phyloP scores from a whole-genome alignment of 495 filamentous ascomycete genomes.

The Xylaria bambusicola region DNA sequence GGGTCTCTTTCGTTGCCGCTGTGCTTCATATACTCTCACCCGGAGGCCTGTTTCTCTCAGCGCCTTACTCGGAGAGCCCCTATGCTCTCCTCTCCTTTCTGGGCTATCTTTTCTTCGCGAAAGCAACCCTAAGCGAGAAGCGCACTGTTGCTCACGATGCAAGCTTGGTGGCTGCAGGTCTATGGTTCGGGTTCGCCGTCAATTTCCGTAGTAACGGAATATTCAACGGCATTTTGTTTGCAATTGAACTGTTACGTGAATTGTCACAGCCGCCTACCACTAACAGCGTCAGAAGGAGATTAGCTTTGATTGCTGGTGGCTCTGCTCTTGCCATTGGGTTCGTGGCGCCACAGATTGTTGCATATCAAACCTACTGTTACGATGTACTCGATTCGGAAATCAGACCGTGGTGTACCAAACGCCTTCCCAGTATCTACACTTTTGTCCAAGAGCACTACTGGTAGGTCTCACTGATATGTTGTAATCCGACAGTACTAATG shows the following conservation, averaged over 20 bases:
- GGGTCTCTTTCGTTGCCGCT: conserved; percentile 66
- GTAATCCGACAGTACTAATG: conserved; percentile 17
- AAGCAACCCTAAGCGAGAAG: conserved; percentile 43
- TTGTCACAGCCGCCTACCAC: conserved; percentile 49
- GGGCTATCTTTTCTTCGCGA: conserved; percentile 71
- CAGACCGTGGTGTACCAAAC: conserved; percentile 73
- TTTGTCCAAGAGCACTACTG: conserved; percentile 91
- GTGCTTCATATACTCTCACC: conserved; percentile 80
- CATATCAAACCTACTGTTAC: conserved; percentile 72
- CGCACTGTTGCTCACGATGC: conserved; percentile 31
- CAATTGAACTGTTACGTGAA: conserved; percentile 43
- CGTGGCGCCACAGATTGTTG: conserved; percentile 70
- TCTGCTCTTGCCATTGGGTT: conserved; percentile 65
- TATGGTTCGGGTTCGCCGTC: conserved; percentile 71
- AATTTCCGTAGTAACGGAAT: conserved; percentile 85
- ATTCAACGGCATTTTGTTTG: conserved; percentile 69
- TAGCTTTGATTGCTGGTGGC: conserved; percentile 64
- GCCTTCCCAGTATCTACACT: conserved; percentile 80
- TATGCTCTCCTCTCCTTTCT: conserved; percentile 77
- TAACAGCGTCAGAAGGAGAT: conserved; percentile 47
- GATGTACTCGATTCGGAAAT: conserved; percentile 24
- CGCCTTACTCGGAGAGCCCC: conserved; percentile 79
- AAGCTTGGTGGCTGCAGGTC: conserved; percentile 59
- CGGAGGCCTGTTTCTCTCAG: conserved; percentile 85
- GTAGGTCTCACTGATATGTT: conserved; percentile 49